These are phyloP conservation scores for Diplodia intermedia DNA, from an alignment of 2,329 filamentous ascomycete species.

Conservation along the genomic window DNA sequence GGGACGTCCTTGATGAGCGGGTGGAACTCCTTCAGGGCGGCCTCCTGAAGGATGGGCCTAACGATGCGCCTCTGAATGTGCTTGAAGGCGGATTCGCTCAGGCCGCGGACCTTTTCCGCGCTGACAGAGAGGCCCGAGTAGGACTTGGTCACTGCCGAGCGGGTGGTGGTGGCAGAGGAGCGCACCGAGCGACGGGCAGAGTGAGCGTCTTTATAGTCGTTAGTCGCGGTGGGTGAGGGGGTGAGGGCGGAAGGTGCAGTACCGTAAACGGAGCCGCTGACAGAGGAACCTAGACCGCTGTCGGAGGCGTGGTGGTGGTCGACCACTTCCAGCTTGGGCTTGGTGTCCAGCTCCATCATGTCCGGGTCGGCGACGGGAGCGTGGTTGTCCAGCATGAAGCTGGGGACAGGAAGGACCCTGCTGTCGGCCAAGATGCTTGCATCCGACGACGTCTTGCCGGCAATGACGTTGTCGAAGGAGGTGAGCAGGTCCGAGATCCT, in stretches of 20 bases:
- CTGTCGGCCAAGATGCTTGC: conserved; percentile 54
- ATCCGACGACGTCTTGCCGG: conserved; percentile 42
- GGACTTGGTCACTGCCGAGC: conserved; percentile 54
- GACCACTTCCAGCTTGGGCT: conserved; percentile 51
- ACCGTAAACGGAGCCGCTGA: conserved; percentile 63
- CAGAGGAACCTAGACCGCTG: conserved; percentile 85
- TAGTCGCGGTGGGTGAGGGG: conserved; percentile 36
- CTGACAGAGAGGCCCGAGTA: conserved; percentile 48
- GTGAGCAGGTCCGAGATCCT: conserved; percentile 54
- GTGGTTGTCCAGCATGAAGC: conserved; percentile 50
- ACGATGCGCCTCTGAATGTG: conserved; percentile 83
- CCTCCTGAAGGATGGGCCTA: conserved; percentile 74
- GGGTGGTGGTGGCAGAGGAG: conserved; percentile 47
- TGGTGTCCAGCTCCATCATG: conserved; percentile 52
- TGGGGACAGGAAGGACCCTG: conserved; percentile 58
- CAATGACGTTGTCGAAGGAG: conserved; percentile 54
- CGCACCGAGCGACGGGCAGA: conserved; percentile 45
- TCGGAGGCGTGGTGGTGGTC: conserved; percentile 76
- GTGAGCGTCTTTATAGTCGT: conserved; percentile 47
- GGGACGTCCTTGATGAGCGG: conserved; percentile 80
- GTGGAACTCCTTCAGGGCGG: conserved; percentile 79
- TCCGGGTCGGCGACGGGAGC: conserved; percentile 43
- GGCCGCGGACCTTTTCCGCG: conserved; percentile 60
- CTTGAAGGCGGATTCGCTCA: conserved; percentile 73
- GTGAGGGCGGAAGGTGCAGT: conserved; percentile 39